Base-by-base conservation (phyloP, 768 basidiomycete genomes). In the Crucibulum laeve region DNA sequence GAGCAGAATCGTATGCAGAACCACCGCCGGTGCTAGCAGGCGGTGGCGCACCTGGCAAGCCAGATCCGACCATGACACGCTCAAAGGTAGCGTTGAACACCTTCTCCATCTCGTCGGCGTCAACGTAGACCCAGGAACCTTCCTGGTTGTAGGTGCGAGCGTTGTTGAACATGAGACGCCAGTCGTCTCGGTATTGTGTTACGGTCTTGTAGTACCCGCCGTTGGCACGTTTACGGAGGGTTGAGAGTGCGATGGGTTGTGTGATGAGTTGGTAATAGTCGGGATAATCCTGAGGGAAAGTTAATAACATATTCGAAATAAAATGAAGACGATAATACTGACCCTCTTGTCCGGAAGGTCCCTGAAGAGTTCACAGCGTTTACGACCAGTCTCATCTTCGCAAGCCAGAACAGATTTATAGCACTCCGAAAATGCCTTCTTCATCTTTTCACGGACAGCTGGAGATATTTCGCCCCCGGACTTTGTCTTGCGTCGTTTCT, bases 91-190 rank as follows among this genome's bases (percentile, higher is more conserved):
- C 70, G 47, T 87, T 76, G 60, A 94, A 92, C 38, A 84, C 82
- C 58, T 87, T 88, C 66, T 95, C 87, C 87, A 94, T 91, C 68
- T 91, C 89, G 38, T 91, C 87, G 5, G 95, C 93, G 48, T 95
- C 91, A 47, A 87, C 74, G 63, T 93, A 95, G 26, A 96, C 92
- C 87, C 90, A 91, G 0, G 91, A 94, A 1, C 87, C 91, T 63
- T 95, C 91, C 62, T 87, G 84, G 61, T 97, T 97, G 72, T 91
- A 98, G 34, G 81, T 87, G 54, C 88, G 77, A 4, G 95, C 94
- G 55, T 98, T 98, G 62, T 80, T 76, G 64, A 94, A 97, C 87
- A 99, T 93, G 44, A 92, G 76, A 52, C 77, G 76, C 82, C 86
- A 91, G 61, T 95, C 91, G 36, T 80, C 78, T 45, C 77, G 71